phyloP scores from a whole-genome alignment of 306 rosid species.

The Prunus padus region DNA sequence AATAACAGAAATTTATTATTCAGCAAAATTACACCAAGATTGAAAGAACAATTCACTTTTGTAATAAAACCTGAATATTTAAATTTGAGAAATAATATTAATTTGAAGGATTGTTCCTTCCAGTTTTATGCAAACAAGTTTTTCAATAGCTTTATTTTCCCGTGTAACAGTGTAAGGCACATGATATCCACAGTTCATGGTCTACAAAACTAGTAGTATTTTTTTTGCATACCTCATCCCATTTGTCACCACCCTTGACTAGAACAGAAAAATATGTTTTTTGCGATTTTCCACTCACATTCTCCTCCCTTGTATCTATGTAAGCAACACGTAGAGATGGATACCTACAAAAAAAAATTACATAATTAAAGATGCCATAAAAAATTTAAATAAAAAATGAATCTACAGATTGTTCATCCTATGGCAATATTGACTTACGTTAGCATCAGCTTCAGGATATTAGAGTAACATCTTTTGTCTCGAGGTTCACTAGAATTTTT shows the following conservation, averaged over 20 bases:
- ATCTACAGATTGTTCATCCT: conserved; percentile 13
- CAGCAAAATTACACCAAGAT: not conserved
- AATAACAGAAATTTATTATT: not conserved
- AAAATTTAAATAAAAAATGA: conserved; percentile 6
- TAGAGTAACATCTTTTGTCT: conserved; percentile 56
- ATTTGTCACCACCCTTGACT: conserved; percentile 89
- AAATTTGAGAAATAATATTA: not conserved
- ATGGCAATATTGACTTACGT: conserved; percentile 52
- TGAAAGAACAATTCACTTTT: not conserved
- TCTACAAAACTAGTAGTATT: conserved; percentile 5
- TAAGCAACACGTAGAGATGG: conserved; percentile 89
- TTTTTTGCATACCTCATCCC: conserved; percentile 74
- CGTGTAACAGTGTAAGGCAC: not conserved
- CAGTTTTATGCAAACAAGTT: not conserved
- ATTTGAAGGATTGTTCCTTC: not conserved
- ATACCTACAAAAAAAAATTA: conserved; percentile 48
- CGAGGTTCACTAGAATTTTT: conserved; percentile 52
- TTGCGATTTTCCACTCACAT: conserved; percentile 43
- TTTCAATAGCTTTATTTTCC: not conserved
- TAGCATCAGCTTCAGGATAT: conserved; percentile 81
- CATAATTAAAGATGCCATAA: conserved; percentile 28
- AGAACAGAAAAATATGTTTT: conserved; percentile 75
- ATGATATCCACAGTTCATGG: not conserved
- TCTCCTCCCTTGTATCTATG: conserved; percentile 74
- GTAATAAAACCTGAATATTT: not conserved